A percentile compares a stretch with the other conserved stretches of the same genome.
Evolutionary conservation across 2,329 filamentous ascomycete genomes (phyloP).

Genomic region (Calonectria pauciramosa): DNA sequence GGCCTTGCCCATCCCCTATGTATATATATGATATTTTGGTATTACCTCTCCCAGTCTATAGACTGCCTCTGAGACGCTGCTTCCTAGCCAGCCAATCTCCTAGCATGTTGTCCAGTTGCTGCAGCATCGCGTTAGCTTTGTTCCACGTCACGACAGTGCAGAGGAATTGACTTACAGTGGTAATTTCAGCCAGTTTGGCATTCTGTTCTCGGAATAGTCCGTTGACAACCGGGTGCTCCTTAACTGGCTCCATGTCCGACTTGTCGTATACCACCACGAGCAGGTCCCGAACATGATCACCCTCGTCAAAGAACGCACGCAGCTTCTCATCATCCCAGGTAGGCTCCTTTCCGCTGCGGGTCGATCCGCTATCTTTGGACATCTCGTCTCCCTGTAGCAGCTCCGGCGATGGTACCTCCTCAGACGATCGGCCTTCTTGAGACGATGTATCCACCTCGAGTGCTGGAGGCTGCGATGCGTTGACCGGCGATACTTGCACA

Average conservation of each 20-base stretch:
- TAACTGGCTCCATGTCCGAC: conserved; percentile 82
- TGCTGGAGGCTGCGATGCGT: conserved; percentile 70
- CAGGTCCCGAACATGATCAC: conserved; percentile 89
- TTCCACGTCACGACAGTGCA: neutral
- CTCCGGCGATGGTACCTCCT: conserved; percentile 76
- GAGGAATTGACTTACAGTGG: conserved; percentile 67
- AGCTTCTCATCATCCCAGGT: conserved; percentile 91
- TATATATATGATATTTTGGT: neutral
- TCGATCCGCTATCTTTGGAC: conserved; percentile 53
- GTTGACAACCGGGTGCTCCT: conserved; percentile 88
- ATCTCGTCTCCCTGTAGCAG: conserved; percentile 63
- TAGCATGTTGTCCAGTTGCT: conserved; percentile 89
- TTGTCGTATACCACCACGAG: conserved; percentile 95
- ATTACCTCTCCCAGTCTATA: conserved; percentile 49
- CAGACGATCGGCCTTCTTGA: conserved; percentile 74
- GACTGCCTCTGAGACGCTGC: conserved; percentile 69
- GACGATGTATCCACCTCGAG: conserved; percentile 80
- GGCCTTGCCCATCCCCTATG: neutral
- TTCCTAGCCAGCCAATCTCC: conserved; percentile 84
- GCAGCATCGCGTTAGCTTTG: conserved; percentile 33
- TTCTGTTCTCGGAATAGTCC: conserved; percentile 90
- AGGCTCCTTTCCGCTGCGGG: conserved; percentile 53
- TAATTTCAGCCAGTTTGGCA: conserved; percentile 87
- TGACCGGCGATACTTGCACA: conserved; percentile 64
- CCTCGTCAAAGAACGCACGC: conserved; percentile 90